Percentiles rank a stretch among this genome's conserved stretches.
Evolutionary conservation across 208 protist genomes (phyloP).

Genomic region (Trypanosoma brucei): DNA sequence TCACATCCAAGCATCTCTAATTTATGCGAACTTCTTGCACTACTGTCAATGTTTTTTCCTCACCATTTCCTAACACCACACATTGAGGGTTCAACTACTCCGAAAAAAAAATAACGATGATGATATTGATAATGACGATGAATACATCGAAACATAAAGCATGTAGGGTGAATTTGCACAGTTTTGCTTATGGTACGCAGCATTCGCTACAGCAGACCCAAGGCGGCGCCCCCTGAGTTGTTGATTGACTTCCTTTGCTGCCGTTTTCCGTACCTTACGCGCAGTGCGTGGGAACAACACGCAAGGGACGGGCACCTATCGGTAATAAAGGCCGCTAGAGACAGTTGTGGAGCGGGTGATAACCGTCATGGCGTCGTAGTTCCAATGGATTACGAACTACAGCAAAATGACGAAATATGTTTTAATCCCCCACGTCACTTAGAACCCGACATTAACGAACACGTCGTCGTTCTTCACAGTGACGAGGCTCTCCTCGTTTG

Average conservation of each 20-base stretch:
- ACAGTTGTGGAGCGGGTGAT: not conserved
- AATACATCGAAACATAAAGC: no score
- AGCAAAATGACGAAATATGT: constrained; percentile 49
- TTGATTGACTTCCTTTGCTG: constrained; percentile 41
- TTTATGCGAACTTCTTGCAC: no score
- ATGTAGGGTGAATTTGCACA: no score
- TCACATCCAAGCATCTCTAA: no score
- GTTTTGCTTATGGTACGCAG: constrained; percentile 37
- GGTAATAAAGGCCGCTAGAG: constrained; percentile 21
- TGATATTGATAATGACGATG: no score
- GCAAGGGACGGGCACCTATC: constrained; percentile 38
- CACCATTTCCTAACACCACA: no score
- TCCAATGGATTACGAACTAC: constrained; percentile 25
- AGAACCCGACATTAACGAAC: constrained; percentile 64
- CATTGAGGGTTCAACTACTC: no score
- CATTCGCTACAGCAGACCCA: constrained; percentile 60
- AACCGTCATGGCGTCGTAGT: not conserved
- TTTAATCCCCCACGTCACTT: constrained; percentile 68
- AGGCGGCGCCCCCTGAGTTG: constrained; percentile 32
- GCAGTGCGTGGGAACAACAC: constrained; percentile 49
- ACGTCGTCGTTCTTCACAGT: constrained; percentile 51
- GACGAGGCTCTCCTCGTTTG: constrained; percentile 55
- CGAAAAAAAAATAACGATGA: no score
- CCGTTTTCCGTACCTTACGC: constrained; percentile 58
- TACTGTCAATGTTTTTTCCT: no score